These are phyloP conservation scores for Mycosarcoma mackinlayi DNA, from an alignment of 1,284 basidiomycete genomes.

Conservation along the genomic window DNA sequence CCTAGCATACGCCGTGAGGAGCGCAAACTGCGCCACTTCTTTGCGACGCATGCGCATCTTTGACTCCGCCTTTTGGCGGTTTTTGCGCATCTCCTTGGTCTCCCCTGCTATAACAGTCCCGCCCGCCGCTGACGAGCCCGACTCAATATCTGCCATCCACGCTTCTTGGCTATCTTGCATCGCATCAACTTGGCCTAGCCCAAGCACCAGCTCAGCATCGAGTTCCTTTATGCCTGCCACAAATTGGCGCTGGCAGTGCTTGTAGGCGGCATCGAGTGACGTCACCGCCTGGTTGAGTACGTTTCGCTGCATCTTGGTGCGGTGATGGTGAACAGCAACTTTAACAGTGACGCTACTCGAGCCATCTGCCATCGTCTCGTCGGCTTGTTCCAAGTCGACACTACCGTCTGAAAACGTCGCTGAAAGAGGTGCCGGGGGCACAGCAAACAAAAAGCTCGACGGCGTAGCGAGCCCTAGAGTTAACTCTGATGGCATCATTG, in stretches of 20 bases:
- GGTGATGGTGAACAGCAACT: constrained; percentile 24
- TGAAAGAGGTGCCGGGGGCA: not conserved
- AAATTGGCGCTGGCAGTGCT: constrained; percentile 23
- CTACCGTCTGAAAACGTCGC: not conserved
- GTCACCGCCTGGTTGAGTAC: constrained; percentile 24
- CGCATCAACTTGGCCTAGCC: not conserved
- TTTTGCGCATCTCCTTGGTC: constrained; percentile 33
- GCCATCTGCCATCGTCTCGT: constrained; percentile 1
- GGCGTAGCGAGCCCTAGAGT: constrained; percentile 1
- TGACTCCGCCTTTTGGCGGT: constrained; percentile 28
- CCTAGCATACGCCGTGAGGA: constrained; percentile 10
- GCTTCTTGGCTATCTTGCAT: not conserved
- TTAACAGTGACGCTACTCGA: no score
- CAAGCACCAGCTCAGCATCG: not conserved
- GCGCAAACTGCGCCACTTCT: constrained; percentile 23
- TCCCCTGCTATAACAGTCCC: constrained; percentile 9
- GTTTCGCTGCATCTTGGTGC: constrained; percentile 28
- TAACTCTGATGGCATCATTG: constrained; percentile 6
- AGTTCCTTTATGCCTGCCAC: not conserved
- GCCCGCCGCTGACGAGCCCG: not conserved
- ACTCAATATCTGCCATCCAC: no score
- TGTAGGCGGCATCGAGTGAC: constrained; percentile 19
- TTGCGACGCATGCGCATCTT: constrained; percentile 35
- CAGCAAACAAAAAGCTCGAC: constrained; percentile 4
- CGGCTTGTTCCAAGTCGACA: not conserved